Evolutionary conservation across 345 rosid species (phyloP), one percentile per base, ranked within the genome.

Genomic region (Raphanus raphanistrum): DNA sequence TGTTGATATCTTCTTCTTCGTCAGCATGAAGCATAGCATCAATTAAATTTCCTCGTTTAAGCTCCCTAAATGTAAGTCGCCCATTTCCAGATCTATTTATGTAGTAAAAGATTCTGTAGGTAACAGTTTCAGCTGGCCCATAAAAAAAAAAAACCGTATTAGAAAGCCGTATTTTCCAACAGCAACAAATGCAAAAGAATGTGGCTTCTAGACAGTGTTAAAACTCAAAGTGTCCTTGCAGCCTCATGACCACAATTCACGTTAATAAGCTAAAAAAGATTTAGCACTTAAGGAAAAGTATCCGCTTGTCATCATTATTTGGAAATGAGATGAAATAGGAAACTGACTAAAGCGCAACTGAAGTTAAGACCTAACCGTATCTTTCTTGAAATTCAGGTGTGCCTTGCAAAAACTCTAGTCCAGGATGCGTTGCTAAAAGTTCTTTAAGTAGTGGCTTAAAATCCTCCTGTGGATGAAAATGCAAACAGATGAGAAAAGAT

Each of bases 351-450:
- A 25, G n/a, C 32, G 54, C 15, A 45, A 21, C 4, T 25, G 17
- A 43, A 41, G 66, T 66, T 60, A 1, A 75, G 74, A 68, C 82
- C 95, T 6, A 77, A 92, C 98, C 98, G 81, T 94, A 94, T 94
- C 97, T 89, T 83, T 94, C 98, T 86, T 94, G 98, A 82, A 94
- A 94, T 85, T 94, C 98, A 43, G 98, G 98, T 33, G 98, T 94
- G 81, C 90, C 87, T 75, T 90, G 97, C 82, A 94, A 86, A 82
- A 94, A 94, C 72, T 94, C 98, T 75, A 94, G 80, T 69, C 98
- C 98, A 2, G 97, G 95, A 88, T 94, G 98, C 70, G 98, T 90
- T 4, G 98, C 89, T 84, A 94, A 81, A 10, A 94, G 86, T 80
- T 94, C 98, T 76, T 81, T 85, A 81, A 92, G 98, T 57, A 94